These are phyloP conservation scores for Lantana camara DNA, from an alignment of 257 asterid genomes.

Conservation along the genomic window DNA sequence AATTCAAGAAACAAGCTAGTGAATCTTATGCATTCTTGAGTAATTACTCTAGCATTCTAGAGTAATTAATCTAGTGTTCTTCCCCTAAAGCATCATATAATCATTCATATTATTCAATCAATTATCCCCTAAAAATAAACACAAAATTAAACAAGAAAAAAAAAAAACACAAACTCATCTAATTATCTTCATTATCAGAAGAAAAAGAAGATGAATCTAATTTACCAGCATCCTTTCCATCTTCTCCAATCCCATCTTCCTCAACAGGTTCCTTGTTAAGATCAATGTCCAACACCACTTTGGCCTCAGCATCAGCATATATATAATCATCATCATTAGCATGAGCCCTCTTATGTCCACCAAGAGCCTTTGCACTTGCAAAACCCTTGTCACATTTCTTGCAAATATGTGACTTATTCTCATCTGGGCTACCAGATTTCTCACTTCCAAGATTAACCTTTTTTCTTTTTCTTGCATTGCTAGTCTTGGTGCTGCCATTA, in stretches of 20 bases:
- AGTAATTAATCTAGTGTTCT: too few species aligned
- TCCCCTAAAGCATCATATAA: too few species aligned
- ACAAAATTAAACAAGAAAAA: too few species aligned
- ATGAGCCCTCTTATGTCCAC: not conserved
- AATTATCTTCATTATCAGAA: not conserved
- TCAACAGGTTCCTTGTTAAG: slow-evolving; percentile 33
- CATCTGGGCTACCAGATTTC: not conserved
- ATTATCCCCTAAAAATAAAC: too few species aligned
- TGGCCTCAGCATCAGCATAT: not conserved
- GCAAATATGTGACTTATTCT: not conserved
- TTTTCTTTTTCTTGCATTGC: not conserved
- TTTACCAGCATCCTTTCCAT: not conserved
- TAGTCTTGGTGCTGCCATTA: not conserved
- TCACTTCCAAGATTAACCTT: not conserved
- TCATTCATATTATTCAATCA: too few species aligned
- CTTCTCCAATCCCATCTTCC: not conserved
- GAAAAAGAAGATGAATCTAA: not conserved
- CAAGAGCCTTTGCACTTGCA: not conserved
- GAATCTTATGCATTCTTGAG: too few species aligned
- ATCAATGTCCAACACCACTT: slow-evolving; percentile 27
- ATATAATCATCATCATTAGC: not conserved
- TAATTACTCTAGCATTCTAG: too few species aligned
- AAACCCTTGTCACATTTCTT: not conserved
- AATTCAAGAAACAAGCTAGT: too few species aligned
- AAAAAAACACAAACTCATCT: too few species aligned